Evolutionary conservation across 2,329 filamentous ascomycete genomes (phyloP).

Genomic region (Beauveria australis): DNA sequence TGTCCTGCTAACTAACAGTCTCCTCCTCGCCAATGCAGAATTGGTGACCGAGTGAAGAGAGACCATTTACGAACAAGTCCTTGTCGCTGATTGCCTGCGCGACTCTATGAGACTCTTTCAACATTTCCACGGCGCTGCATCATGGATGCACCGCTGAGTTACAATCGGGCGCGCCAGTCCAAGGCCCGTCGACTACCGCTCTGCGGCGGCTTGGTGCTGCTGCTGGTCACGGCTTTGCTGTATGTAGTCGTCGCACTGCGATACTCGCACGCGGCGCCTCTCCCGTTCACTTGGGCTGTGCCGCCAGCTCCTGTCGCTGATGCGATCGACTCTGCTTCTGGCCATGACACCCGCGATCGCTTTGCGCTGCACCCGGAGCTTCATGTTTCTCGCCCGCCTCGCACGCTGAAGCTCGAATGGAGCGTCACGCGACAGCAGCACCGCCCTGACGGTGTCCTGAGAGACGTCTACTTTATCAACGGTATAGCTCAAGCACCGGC

Average conservation of each 20-base stretch:
- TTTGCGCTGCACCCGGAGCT: slow-evolving; percentile 9
- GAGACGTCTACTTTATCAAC: slow-evolving; percentile 13
- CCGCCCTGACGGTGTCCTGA: slow-evolving; percentile 9
- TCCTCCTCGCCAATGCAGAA: background rate
- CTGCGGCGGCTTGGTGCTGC: slow-evolving; percentile 2
- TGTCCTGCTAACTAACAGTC: background rate
- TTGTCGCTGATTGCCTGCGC: background rate
- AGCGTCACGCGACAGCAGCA: slow-evolving; percentile 8
- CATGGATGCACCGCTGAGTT: background rate
- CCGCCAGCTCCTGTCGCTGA: background rate
- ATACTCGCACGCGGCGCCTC: background rate
- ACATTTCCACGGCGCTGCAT: background rate
- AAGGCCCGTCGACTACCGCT: background rate
- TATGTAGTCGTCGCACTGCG: background rate
- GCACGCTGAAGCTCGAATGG: slow-evolving; percentile 8
- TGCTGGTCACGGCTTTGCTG: background rate
- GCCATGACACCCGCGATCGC: background rate
- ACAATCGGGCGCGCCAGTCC: background rate
- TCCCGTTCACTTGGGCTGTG: background rate
- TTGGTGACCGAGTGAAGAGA: background rate
- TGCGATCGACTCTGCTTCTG: background rate
- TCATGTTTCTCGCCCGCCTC: slow-evolving; percentile 7
- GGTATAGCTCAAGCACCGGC: background rate
- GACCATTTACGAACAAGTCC: background rate
- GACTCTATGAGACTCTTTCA: background rate